Evolutionary conservation across 148 eudicot species (phyloP), one percentile per base, ranked within the genome.

Genomic region (Talinum fruticosum): DNA sequence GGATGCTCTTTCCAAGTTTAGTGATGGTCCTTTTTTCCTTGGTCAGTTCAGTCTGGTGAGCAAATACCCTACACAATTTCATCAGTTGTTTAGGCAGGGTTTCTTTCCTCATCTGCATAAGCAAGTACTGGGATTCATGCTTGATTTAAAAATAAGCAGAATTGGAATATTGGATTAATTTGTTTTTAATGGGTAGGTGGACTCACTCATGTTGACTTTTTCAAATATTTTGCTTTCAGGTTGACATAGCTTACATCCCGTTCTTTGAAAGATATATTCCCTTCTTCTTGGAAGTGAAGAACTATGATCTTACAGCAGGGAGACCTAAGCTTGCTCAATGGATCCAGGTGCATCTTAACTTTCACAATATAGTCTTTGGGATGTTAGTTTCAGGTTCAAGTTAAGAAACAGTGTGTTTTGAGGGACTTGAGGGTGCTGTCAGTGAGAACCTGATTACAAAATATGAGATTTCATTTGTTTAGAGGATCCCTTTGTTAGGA

Each of bases 231-330:
- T 30, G 37, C 37, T 75, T 44, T 53, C 89, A 91, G 96, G 93
- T 88, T 81, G 93, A 93, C 76, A 88, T 93, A 73, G 97, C 95
- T 70, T 93, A 93, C 84, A 89, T 82, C 79, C 95, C 97, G 33
- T 87, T 93, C 66, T 77, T 93, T 78, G 95, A 90, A 83, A 89
- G 97, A 79, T 89, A 84, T 76, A 85, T 84, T 45, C 84, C 88
- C 36, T 90, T 86, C 85, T 74, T 92, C 76, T 71, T 82, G 34
- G 91, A 89, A 74, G 87, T 89, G 53, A 88, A 81, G 87, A 88
- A 86, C 21, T 90, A 90, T 75, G 93, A 90, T 76, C 82, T 90
- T 62, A 85, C 89, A 24, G 79, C 28, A 41, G 88, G 88, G 76
- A 85, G 91, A 69, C 90, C 93, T 35, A 88, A 83, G 64, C 75